Conservation (phyloP, 164 flowering plant genomes). For the Saururus chinensis region DNA sequence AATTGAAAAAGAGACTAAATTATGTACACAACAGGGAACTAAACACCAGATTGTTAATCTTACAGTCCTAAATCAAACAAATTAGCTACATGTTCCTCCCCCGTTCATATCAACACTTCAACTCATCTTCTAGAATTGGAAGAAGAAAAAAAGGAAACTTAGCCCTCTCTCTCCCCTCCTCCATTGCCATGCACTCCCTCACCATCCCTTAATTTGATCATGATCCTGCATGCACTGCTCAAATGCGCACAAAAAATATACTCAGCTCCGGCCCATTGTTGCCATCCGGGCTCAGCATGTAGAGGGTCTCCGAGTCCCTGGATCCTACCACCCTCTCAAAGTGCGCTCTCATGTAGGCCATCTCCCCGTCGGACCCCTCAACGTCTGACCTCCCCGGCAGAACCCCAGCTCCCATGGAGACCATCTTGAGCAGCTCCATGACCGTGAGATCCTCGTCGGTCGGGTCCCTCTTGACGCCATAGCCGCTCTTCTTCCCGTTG, state of each 20-base stretch:
- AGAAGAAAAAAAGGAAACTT: background rate
- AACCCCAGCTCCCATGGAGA: conserved; percentile 82
- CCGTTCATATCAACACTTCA: background rate
- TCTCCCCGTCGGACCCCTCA: conserved; percentile 57
- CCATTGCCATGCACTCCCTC: no score
- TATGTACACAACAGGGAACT: no score
- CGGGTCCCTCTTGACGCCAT: conserved; percentile 48
- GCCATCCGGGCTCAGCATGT: conserved; percentile 80
- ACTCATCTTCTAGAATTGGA: background rate
- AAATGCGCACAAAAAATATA: conserved; percentile 66
- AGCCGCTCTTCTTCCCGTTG: conserved; percentile 64
- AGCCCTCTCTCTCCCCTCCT: no score
- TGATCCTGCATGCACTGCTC: no score
- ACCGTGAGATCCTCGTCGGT: conserved; percentile 49
- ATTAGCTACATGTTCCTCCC: background rate
- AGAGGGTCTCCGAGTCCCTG: conserved; percentile 64
- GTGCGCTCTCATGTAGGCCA: conserved; percentile 66
- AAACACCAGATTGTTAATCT: no score
- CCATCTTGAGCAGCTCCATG: conserved; percentile 52
- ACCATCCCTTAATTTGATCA: no score
- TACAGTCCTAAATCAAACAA: no score
- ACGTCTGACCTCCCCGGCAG: conserved; percentile 31
- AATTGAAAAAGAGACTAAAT: no score
- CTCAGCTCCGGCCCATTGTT: conserved; percentile 70
- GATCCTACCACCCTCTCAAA: conserved; percentile 77